Evolutionary conservation across 768 basidiomycete species (phyloP).

Genomic region (Lentinus tigrinus): DNA sequence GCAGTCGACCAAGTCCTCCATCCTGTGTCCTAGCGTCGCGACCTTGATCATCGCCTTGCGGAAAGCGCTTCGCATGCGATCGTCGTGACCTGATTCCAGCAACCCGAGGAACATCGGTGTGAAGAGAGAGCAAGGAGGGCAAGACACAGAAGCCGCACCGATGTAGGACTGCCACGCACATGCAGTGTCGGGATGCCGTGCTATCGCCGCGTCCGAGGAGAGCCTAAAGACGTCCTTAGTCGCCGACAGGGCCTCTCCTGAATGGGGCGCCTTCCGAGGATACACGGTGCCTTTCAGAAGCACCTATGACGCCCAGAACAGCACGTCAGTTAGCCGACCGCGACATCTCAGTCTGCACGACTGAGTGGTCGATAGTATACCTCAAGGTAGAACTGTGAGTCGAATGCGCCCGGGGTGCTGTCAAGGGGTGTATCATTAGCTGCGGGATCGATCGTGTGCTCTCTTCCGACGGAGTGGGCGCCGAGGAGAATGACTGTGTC

Average conservation of each 20-base stretch:
- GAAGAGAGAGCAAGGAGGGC: neutral
- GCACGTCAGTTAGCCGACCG: slow-evolving; percentile 4
- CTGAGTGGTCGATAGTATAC: neutral
- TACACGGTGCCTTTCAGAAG: slow-evolving; percentile 17
- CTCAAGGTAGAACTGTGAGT: slow-evolving; percentile 29
- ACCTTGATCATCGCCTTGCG: slow-evolving; percentile 10
- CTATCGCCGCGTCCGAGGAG: slow-evolving; percentile 16
- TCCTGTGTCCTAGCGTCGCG: slow-evolving; percentile 1
- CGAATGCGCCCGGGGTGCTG: slow-evolving; percentile 27
- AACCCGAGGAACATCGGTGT: neutral
- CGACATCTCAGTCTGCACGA: neutral
- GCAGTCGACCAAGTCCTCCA: slow-evolving; percentile 5
- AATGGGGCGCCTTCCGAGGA: slow-evolving; percentile 14
- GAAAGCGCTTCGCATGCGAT: neutral
- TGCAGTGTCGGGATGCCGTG: slow-evolving; percentile 15
- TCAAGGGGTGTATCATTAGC: slow-evolving; percentile 20
- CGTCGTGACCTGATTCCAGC: neutral
- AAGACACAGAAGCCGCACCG: neutral
- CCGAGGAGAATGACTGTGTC: slow-evolving; percentile 20
- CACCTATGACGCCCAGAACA: slow-evolving; percentile 6
- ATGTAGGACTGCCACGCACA: slow-evolving; percentile 20
- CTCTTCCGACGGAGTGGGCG: slow-evolving; percentile 17
- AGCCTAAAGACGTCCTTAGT: slow-evolving; percentile 17
- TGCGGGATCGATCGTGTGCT: slow-evolving; percentile 15
- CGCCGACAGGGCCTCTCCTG: slow-evolving; percentile 15